These are phyloP conservation scores for Thecaphora thlaspeos DNA, from an alignment of 1,284 basidiomycete species.

Conservation along the genomic window DNA sequence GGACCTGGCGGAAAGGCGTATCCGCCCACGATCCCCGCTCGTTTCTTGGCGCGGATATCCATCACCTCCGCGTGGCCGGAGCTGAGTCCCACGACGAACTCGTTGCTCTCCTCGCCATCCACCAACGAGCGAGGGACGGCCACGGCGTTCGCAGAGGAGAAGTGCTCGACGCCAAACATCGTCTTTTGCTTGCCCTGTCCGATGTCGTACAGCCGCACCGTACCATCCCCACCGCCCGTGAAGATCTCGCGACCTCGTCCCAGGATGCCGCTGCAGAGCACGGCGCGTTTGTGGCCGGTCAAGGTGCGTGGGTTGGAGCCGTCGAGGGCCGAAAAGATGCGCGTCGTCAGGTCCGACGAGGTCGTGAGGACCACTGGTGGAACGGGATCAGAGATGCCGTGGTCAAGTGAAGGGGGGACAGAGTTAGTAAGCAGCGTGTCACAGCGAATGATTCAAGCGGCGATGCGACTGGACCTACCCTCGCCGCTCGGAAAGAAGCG, in stretches of 20 bases:
- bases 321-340: constrained; percentile 64
- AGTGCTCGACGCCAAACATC: constrained; percentile 56
- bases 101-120: constrained; percentile 5
- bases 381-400: no score
- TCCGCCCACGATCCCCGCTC: constrained; percentile 60
- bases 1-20: constrained; percentile 38
- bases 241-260: constrained; percentile 68
- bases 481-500: constrained; percentile 51
- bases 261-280: constrained; percentile 65
- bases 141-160: constrained; percentile 62
- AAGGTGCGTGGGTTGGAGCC: constrained; percentile 64
- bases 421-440: no score
- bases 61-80: constrained; percentile 66
- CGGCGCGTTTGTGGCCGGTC: constrained; percentile 68
- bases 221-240: constrained; percentile 67
- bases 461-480: constrained; percentile 11
- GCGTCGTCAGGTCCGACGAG: constrained; percentile 67
- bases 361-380: constrained; percentile 65
- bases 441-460: constrained; percentile 9
- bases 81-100: constrained; percentile 63
- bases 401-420: constrained; percentile 19
- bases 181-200: constrained; percentile 60
- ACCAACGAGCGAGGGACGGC: constrained; percentile 29
- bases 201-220: constrained; percentile 75
- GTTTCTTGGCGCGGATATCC: constrained; percentile 64